phyloP scores from a whole-genome alignment of 1,139 yeast species.

The Saccharomyces hybrid region DNA sequence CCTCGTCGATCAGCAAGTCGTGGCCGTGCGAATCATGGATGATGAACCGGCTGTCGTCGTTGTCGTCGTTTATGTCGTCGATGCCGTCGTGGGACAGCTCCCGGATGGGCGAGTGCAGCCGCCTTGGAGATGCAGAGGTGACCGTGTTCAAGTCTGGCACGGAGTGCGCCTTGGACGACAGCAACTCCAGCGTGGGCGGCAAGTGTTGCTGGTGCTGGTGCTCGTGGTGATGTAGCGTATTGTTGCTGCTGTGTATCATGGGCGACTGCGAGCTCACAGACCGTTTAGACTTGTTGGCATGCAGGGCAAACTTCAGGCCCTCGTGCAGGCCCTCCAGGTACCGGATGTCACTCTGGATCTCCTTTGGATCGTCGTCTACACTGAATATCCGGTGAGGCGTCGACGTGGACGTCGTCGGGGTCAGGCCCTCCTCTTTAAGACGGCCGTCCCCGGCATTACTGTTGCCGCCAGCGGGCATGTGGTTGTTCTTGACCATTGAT shows the following conservation, averaged over 20 bases:
- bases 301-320: constrained; percentile 44
- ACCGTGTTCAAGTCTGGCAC: background rate
- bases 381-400: constrained; percentile 40
- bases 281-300: constrained; percentile 19
- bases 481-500: background rate
- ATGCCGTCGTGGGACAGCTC: constrained; percentile 4
- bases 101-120: background rate
- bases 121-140: background rate
- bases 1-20: background rate
- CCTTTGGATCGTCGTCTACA: constrained; percentile 71
- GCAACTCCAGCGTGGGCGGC: background rate
- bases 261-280: constrained; percentile 9
- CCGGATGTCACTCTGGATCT: constrained; percentile 51
- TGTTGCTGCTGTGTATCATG: background rate
- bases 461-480: background rate
- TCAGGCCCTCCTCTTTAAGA: constrained; percentile 19
- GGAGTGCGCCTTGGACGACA: background rate
- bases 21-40: background rate
- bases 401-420: background rate
- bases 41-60: constrained; percentile 25
- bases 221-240: background rate
- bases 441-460: constrained; percentile 2
- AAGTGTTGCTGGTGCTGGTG: background rate
- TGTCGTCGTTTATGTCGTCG: constrained; percentile 28
- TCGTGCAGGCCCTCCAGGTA: constrained; percentile 67